These are phyloP conservation scores for Veloporphyrellus conicus DNA, from an alignment of 1,284 basidiomycete genomes.

Conservation along the genomic window DNA sequence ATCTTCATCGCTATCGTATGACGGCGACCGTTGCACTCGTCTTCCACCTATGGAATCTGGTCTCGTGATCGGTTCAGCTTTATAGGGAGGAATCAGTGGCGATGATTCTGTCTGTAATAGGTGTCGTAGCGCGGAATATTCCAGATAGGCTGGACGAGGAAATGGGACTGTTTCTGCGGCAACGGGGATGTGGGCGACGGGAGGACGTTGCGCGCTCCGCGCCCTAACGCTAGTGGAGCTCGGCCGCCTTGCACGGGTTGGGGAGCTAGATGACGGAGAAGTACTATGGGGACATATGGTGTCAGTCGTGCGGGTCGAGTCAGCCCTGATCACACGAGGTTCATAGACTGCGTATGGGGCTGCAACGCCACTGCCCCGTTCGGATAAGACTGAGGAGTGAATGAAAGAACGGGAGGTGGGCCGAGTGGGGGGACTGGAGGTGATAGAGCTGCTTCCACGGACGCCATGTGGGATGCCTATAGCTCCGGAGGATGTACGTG, in stretches of 20 bases:
- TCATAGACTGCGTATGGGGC: conserved; percentile 43
- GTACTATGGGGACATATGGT: conserved; percentile 31
- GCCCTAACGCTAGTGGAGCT: conserved; percentile 39
- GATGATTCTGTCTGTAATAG: conserved; percentile 60
- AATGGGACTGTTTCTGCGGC: conserved; percentile 39
- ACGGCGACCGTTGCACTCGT: conserved; percentile 30
- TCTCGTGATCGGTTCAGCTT: conserved; percentile 31
- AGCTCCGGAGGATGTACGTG: conserved; percentile 29
- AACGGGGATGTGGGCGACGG: conserved; percentile 15
- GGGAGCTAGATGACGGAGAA: conserved; percentile 36
- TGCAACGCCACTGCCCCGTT: conserved; percentile 21
- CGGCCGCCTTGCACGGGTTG: conserved; percentile 44
- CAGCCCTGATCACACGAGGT: conserved; percentile 60
- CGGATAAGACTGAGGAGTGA: conserved; percentile 22
- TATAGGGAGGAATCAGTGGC: conserved; percentile 39
- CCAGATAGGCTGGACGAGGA: conserved; percentile 66
- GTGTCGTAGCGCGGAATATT: conserved; percentile 67
- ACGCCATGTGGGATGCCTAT: conserved; percentile 35
- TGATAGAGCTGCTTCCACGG: conserved; percentile 31
- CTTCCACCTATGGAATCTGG: conserved; percentile 17
- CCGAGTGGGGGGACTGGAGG: conserved; percentile 39
- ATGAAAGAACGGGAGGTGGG: conserved; percentile 37
- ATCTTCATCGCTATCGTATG: conserved; percentile 61
- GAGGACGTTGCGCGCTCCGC: conserved; percentile 31
- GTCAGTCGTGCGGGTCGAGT: conserved; percentile 39